Base-by-base conservation (phyloP, 441 rosid species). In the Capsella rubella region DNA sequence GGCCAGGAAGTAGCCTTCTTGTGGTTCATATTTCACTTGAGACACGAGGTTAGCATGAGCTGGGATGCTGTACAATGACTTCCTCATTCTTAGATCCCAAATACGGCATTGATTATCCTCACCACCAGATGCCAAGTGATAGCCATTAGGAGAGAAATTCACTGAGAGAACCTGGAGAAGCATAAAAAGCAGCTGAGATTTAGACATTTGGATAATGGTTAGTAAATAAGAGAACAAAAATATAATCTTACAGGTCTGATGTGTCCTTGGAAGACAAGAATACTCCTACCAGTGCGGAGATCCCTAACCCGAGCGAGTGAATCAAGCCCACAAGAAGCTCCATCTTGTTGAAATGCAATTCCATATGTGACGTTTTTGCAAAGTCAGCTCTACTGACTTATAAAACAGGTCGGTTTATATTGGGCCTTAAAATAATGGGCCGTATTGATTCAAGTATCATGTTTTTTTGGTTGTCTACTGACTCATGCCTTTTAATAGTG, bases 301-400 rank as follows among this genome's bases (percentile, higher is more conserved):
- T 95, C 97, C 99, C 97, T 92, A 70, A 92, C 98, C 71, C 95
- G 93, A 31, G 92, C 88, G 54, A 87, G 90, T 43, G 97, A 82
- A 83, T 95, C 99, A 79, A 88, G 75, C 55, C 99, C 98, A 59
- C 93, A 88, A 54, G 97, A 86, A 75, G 89, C 90, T 55, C 99
- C 99, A 84, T 95, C 99, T 60, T 77, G 87, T 75, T 95, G 96
- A 83, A 95, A 95, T 43, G 91, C 93, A 56, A 95, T 78, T 47
- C 98, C 98, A 29, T 92, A 92, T 91, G 58, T 95, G 98, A 34
- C 96, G 96, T 87, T 92, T 96, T 74, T 95, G 99, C 74, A 95
- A 93, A 67, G 92, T 91, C 82, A 95, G 81, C 85, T 92, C 98
- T 21, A 16, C 18, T 16, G 18, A 16, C 18, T 46, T 57, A 8